Conservation (phyloP, 176 grass and related monocot genomes). For the Eleusine indica region DNA sequence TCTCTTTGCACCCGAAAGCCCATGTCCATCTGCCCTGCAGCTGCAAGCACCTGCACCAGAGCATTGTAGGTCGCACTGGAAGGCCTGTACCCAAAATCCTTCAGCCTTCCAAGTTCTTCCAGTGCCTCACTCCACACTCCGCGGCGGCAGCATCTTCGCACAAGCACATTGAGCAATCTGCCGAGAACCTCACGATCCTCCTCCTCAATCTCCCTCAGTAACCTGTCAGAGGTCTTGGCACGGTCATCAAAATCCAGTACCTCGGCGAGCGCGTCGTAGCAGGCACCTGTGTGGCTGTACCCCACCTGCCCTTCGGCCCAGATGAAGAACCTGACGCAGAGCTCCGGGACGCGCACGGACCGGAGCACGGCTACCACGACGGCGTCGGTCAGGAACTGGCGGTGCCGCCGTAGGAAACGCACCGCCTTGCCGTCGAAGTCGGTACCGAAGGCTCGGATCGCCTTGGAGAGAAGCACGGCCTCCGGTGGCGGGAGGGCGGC, state of each 20-base stretch:
- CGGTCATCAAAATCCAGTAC: constrained; percentile 63
- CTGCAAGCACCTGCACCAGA: constrained; percentile 76
- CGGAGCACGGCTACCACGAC: constrained; percentile 70
- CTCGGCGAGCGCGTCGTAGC: constrained; percentile 68
- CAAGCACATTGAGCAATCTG: constrained; percentile 91
- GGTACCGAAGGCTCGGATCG: constrained; percentile 51
- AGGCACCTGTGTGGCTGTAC: constrained; percentile 65
- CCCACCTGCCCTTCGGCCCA: constrained; percentile 92
- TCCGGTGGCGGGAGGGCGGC: constrained; percentile 47
- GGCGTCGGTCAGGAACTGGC: constrained; percentile 58
- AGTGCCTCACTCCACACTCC: constrained; percentile 70
- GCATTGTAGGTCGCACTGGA: constrained; percentile 67
- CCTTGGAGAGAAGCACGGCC: constrained; percentile 76
- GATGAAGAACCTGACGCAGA: constrained; percentile 84
- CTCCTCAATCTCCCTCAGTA: constrained; percentile 79
- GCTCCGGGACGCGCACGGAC: constrained; percentile 57
- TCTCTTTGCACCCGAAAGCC: constrained; percentile 80
- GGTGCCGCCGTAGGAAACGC: constrained; percentile 68
- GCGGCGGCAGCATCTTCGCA: constrained; percentile 62
- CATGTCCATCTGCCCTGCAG: constrained; percentile 60
- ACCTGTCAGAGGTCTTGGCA: constrained; percentile 52
- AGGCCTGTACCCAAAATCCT: constrained; percentile 83
- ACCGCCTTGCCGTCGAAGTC: constrained; percentile 56
- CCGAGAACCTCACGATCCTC: constrained; percentile 77
- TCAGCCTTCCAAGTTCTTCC: constrained; percentile 81